Evolutionary conservation across 1,284 basidiomycete genomes (phyloP), one percentile per base, ranked within the genome.

Genomic region (Vanrija sp.): DNA sequence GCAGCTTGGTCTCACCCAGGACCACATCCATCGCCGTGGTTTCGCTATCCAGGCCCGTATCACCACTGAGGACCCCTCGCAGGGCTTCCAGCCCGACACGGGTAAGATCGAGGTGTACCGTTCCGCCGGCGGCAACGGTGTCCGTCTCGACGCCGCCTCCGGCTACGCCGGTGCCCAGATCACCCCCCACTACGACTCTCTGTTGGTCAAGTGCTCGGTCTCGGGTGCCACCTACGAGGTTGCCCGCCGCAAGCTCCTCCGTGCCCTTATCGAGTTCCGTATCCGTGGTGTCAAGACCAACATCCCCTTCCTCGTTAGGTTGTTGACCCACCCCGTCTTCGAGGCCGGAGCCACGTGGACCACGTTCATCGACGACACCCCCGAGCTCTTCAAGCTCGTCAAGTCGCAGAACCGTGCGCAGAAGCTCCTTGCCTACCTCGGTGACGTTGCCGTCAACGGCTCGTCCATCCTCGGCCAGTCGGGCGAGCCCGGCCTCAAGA

Each of bases 281-380:
- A 98, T 99, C 67, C 92, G 96, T 68, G 95, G 95, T 69, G 94
- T 97, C 76, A 97, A 97, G 89, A 97, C 93, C 64, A 98, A 98
- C 79, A 98, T 98, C 64, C 96, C 96, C 25, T 99, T 98, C 88
- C 79, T 99, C 64, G 96, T 98, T 85, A 88, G 94, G 61, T 84
- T 99, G 24, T 80, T 99, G 63, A 98, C 95, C n/a, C 92, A 98
- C 77, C 92, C 95, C 66, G 85, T 94, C 62, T 98, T 98, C 79
- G 89, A 97, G 65, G 87, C 85, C 41, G 93, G 93, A 59, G 89
- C 90, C 79, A 98, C 96, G 19, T 99, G 96, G 96, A 99, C 93
- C 3, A 98, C 94, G 20, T 97, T 98, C 81, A 98, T 99, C 75
- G 96, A 99, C 73, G 96, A 99, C 78, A 98, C 94, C 3, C 95